These are phyloP conservation scores for Yamadazyma nakazawae DNA, from an alignment of 805 yeast species.

Conservation along the genomic window DNA sequence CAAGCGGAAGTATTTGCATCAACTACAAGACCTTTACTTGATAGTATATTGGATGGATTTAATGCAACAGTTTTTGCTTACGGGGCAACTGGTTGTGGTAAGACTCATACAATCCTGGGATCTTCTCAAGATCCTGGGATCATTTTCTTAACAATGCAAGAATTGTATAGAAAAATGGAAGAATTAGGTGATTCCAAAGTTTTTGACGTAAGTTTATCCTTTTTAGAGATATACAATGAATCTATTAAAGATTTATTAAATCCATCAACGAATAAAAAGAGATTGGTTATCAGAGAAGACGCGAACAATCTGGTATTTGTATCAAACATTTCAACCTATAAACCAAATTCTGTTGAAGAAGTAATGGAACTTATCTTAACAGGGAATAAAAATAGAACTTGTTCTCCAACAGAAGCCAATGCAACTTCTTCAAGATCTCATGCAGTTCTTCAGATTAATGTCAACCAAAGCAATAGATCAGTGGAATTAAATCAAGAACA, in stretches of 20 bases:
- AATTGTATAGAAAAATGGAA: constrained; percentile 63
- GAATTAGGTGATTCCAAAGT: constrained; percentile 49
- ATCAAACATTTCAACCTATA: constrained; percentile 62
- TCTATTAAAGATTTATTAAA: constrained; percentile 74
- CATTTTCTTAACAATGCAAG: constrained; percentile 73
- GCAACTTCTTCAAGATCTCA: constrained; percentile 90
- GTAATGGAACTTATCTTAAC: constrained; percentile 72
- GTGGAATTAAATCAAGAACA: constrained; percentile 66
- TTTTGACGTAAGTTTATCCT: constrained; percentile 64
- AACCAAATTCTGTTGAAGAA: constrained; percentile 60
- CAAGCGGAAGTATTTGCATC: constrained; percentile 65
- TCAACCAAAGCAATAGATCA: constrained; percentile 56
- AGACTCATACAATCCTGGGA: constrained; percentile 87
- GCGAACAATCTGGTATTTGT: constrained; percentile 63
- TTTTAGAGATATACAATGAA: constrained; percentile 89
- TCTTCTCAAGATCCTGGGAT: constrained; percentile 72
- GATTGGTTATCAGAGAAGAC: constrained; percentile 69
- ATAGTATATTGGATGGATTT: constrained; percentile 75
- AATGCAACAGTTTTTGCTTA: constrained; percentile 93
- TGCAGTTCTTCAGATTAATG: constrained; percentile 82
- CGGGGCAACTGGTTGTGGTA: constrained; percentile 99
- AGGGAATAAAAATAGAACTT: constrained; percentile 76
- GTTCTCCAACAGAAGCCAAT: constrained; percentile 88
- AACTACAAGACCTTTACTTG: constrained; percentile 72
- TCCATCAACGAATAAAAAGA: constrained; percentile 47